Evolutionary conservation across 345 rosid species (phyloP).

Genomic region (Pelargonium nanum): DNA sequence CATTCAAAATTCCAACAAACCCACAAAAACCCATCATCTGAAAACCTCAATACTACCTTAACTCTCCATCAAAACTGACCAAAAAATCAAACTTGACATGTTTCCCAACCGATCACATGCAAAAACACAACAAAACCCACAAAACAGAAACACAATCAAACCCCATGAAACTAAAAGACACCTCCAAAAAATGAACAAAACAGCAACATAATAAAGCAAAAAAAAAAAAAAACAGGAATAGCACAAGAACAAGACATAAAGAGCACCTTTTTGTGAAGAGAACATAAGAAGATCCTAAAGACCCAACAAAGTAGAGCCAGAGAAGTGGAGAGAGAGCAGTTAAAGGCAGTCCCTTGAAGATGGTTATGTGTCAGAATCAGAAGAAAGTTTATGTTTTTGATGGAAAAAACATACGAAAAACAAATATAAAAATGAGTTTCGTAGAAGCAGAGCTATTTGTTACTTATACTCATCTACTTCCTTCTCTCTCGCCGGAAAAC

Average conservation of each 20-base stretch:
- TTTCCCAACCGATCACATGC: not conserved
- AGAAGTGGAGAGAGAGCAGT: not conserved
- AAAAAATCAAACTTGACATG: not conserved
- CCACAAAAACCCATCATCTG: not conserved
- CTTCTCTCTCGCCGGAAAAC: constrained; percentile 70
- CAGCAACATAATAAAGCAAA: not conserved
- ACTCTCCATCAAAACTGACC: not conserved
- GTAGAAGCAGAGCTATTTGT: constrained; percentile 67
- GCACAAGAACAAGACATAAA: not conserved
- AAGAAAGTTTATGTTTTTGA: constrained; percentile 5
- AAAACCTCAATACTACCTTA: not conserved
- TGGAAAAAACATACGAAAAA: not conserved
- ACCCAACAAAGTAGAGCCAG: constrained; percentile 5
- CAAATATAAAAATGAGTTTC: constrained; percentile 31
- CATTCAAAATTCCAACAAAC: not conserved
- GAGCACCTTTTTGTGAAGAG: constrained; percentile 3
- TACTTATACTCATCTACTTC: constrained; percentile 85
- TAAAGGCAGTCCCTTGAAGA: constrained; percentile 6
- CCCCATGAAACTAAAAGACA: not conserved
- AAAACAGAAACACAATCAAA: not conserved
- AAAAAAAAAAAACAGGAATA: not conserved
- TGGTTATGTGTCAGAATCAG: constrained; percentile 3
- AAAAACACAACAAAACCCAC: not conserved
- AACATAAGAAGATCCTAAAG: constrained; percentile 11
- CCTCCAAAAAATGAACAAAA: not conserved